phyloP scores from a whole-genome alignment of 2,329 filamentous ascomycete species.

The Neopestalotiopsis rosae region DNA sequence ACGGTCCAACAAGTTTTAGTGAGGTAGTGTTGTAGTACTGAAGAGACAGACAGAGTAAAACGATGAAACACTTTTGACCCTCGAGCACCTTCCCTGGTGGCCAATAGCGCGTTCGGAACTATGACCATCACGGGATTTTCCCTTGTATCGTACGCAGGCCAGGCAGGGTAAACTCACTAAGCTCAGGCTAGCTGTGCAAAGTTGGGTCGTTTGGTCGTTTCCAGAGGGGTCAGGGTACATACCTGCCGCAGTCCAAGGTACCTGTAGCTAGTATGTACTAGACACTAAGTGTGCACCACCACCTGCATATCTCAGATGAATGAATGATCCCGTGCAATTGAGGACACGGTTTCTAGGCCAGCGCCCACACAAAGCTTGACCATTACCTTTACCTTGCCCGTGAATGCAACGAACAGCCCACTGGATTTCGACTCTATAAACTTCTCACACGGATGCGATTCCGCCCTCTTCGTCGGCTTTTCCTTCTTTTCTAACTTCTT shows the following conservation, averaged over 20 bases:
- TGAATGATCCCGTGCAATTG: slow-evolving; percentile 28
- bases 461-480: slow-evolving; percentile 6
- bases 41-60: background rate
- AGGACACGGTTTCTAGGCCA: slow-evolving; percentile 39
- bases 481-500: background rate
- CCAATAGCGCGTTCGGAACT: slow-evolving; percentile 12
- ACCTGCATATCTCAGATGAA: background rate
- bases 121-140: slow-evolving; percentile 12
- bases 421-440: background rate
- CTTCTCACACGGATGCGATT: background rate
- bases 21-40: slow-evolving; percentile 1
- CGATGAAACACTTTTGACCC: slow-evolving; percentile 2
- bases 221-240: background rate
- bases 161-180: background rate
- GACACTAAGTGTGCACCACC: background rate
- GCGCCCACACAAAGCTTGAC: slow-evolving; percentile 19
- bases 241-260: background rate
- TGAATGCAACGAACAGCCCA: slow-evolving; percentile 1
- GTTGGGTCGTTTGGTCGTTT: too few species aligned
- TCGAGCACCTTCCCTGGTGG: slow-evolving; percentile 16
- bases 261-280: background rate
- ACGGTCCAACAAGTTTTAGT: background rate
- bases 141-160: background rate
- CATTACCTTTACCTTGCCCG: background rate
- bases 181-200: too few species aligned